Conservation (phyloP, 2,329 filamentous ascomycete genomes). For the Thielaviopsis musarum region DNA sequence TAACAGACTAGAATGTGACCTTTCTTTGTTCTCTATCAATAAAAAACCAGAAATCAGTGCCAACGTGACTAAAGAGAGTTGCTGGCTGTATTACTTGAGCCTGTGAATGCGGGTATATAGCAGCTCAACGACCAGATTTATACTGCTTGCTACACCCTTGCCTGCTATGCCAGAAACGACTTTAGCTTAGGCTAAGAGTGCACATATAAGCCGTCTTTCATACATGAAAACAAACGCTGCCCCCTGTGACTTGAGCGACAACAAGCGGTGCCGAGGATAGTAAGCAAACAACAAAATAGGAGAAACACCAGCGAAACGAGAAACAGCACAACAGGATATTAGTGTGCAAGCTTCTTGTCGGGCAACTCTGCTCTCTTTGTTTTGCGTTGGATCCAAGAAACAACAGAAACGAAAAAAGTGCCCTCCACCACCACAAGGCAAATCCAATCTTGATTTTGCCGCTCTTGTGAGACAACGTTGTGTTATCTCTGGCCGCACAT, state of each 20-base stretch:
- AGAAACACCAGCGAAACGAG: not conserved
- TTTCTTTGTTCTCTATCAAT: not conserved
- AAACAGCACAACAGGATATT: too few species aligned
- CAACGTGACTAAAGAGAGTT: not conserved
- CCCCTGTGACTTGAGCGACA: not conserved
- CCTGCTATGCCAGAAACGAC: not conserved
- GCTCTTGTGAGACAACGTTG: not conserved
- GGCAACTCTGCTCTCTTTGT: not conserved
- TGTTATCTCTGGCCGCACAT: not conserved
- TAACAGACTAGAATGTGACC: not conserved
- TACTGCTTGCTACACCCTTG: too few species aligned
- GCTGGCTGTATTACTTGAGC: too few species aligned
- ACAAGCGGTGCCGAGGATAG: not conserved
- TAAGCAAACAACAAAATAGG: not conserved
- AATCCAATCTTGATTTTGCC: constrained; percentile 1
- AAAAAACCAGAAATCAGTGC: not conserved
- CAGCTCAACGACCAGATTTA: too few species aligned
- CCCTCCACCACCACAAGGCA: not conserved
- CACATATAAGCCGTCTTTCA: not conserved
- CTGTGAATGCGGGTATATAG: too few species aligned
- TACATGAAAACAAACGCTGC: not conserved
- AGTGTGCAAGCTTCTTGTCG: not conserved
- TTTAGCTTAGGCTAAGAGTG: not conserved
- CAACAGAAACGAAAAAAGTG: not conserved
- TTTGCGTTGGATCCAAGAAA: not conserved